Evolutionary conservation across 2,329 filamentous ascomycete species (phyloP).

Genomic region (Mycogone perniciosa): DNA sequence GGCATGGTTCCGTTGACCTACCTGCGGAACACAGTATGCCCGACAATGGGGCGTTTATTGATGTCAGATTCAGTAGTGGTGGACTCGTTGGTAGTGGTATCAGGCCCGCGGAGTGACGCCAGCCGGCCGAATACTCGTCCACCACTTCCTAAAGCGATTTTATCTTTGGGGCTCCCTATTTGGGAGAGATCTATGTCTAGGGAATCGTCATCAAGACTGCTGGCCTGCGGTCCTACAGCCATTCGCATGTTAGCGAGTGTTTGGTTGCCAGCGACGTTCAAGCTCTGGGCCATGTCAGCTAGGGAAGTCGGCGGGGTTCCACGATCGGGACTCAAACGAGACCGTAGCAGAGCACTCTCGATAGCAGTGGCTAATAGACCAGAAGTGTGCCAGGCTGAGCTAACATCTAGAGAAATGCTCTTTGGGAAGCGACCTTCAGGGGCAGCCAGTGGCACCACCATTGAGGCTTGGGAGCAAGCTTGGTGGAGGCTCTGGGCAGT

Average conservation of each 20-base stretch:
- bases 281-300: constrained; percentile 54
- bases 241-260: constrained; percentile 70
- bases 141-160: neutral
- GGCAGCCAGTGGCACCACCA: constrained; percentile 69
- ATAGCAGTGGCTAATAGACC: constrained; percentile 70
- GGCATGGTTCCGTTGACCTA: constrained; percentile 11
- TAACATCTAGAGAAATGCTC: constrained; percentile 53
- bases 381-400: constrained; percentile 72
- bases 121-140: constrained; percentile 26
- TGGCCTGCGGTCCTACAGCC: constrained; percentile 40
- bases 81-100: constrained; percentile 6
- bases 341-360: constrained; percentile 72
- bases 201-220: constrained; percentile 23
- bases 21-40: constrained; percentile 24
- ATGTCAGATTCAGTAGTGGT: constrained; percentile 6
- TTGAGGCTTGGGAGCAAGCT: constrained; percentile 63
- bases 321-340: constrained; percentile 52
- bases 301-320: constrained; percentile 43
- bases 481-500: constrained; percentile 64
- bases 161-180: constrained; percentile 15
- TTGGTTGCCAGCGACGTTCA: constrained; percentile 74
- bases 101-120: constrained; percentile 18
- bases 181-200: constrained; percentile 29
- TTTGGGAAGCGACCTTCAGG: constrained; percentile 50
- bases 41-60: constrained; percentile 18